Evolutionary conservation across 1,139 yeast genomes (phyloP).

Genomic region (Suhomyces choctaworum): DNA sequence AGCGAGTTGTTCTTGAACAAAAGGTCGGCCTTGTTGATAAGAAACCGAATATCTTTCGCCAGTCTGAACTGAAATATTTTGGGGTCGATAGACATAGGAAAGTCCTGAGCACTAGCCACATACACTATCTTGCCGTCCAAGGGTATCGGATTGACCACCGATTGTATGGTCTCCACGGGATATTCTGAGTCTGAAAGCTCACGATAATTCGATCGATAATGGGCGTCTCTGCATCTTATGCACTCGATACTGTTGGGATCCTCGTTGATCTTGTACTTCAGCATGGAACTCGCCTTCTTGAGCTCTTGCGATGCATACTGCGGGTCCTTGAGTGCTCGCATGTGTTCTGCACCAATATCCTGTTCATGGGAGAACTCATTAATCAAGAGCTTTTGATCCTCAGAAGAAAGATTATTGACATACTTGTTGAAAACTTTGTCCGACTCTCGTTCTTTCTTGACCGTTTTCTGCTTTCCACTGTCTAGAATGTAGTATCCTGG

Average conservation of each 20-base stretch:
- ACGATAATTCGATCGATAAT: slow-evolving; percentile 37
- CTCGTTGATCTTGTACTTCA: slow-evolving; percentile 7
- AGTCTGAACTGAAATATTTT: slow-evolving; percentile 36
- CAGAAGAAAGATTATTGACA: slow-evolving; percentile 20
- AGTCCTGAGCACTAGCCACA: slow-evolving; percentile 65
- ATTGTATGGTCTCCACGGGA: slow-evolving; percentile 34
- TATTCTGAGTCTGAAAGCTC: slow-evolving; percentile 28
- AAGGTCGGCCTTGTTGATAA: slow-evolving; percentile 61
- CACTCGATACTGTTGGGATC: slow-evolving; percentile 34
- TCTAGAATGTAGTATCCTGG: slow-evolving; percentile 45
- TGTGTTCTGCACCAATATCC: slow-evolving; percentile 4
- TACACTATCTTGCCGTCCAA: slow-evolving; percentile 51
- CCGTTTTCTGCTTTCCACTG: slow-evolving; percentile 4
- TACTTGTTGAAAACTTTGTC: slow-evolving; percentile 28
- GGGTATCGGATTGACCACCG: slow-evolving; percentile 47
- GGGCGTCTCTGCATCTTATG: slow-evolving; percentile 56
- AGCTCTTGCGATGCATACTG: slow-evolving; percentile 6
- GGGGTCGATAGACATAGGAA: slow-evolving; percentile 60
- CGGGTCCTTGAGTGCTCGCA: slow-evolving; percentile 9
- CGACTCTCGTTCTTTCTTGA: slow-evolving; percentile 16
- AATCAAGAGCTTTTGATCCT: slow-evolving; percentile 30
- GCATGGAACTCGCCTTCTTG: slow-evolving; percentile 3
- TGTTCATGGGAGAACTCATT: slow-evolving; percentile 16
- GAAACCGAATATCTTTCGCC: slow-evolving; percentile 44
- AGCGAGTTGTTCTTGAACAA: slow-evolving; percentile 38